These are phyloP conservation scores for Solanum hybrid DNA, from an alignment of 305 asterid species.

Conservation along the genomic window DNA sequence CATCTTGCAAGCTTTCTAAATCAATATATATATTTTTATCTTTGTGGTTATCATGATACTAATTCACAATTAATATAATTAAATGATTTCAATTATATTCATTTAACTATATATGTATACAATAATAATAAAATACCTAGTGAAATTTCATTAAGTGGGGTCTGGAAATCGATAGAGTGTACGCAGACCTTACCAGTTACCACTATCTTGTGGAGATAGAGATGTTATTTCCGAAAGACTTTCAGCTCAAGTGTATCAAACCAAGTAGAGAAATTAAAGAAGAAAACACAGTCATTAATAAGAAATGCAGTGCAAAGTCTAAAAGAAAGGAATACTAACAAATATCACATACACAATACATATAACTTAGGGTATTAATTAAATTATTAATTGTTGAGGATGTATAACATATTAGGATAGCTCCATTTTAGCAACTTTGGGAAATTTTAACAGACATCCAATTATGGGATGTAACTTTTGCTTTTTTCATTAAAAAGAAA, in stretches of 20 bases:
- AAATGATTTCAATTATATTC: neutral
- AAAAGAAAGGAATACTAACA: neutral
- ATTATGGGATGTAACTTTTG: neutral
- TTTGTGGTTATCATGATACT: neutral
- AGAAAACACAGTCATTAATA: too few relatives aligned
- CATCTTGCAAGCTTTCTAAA: neutral
- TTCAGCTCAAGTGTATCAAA: too few relatives aligned
- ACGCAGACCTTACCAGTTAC: rapidly evolving
- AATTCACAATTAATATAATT: neutral
- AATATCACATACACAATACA: too few relatives aligned
- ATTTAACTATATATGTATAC: too few relatives aligned
- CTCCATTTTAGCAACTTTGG: neutral
- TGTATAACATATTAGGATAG: neutral
- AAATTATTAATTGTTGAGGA: neutral
- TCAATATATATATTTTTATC: neutral
- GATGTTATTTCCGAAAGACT: too few relatives aligned
- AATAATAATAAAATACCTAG: too few relatives aligned
- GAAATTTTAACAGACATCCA: neutral
- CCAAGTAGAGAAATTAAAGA: neutral
- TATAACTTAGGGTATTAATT: neutral
- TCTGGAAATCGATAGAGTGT: neutral
- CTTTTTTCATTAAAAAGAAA: neutral
- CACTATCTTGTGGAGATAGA: neutral
- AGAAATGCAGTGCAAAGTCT: too few relatives aligned
- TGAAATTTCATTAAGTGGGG: neutral